Evolutionary conservation across 345 rosid species (phyloP), one percentile per base, ranked within the genome.

Genomic region (Sisymbrium irio): DNA sequence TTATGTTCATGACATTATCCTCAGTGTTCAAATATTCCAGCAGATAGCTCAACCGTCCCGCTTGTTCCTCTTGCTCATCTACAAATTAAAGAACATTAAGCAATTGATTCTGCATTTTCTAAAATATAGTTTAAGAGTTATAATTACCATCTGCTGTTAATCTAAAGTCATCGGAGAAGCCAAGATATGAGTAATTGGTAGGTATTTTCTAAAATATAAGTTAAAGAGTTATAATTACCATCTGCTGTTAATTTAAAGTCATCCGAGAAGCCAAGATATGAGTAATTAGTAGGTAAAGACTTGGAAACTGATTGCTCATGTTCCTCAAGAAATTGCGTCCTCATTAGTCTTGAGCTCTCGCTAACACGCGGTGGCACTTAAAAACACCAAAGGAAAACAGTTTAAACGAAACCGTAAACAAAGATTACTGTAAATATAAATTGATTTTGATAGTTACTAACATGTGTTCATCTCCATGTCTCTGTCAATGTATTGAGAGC

Each of bases 401-500:
- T 1, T 67, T 40, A 22, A 27, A 47, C 20, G 10, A 59, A 30
- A 45, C 20, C 44, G 35, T 25, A 7, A 53, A 20, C 15, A 6
- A 66, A 88, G 78, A 39, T 45, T 36, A 45, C 2, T 58, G 41
- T 15, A 8, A 22, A 11, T 1, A 28, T 22, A 42, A n/a, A 30
- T n/a, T 32, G 62, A 81, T 22, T 37, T 39, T 14, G 44, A n/a
- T 40, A 32, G 27, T 20, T 50, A 67, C 78, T 75, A 50, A 75
- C 97, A 70, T n/a, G 88, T 65, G 73, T 80, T 87, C 77, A 83
- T 73, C 71, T 89, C 99, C 0, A 80, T 27, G 80, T 94, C 95
- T 66, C 85, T 84, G 17, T 86, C 93, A 9, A 74, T 35, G 20
- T 78, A 81, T 46, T 81, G 88, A 30, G 77, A 78, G 66, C 74